These are phyloP conservation scores for Raphidocelis subcapitata DNA, from an alignment of 139 green algal species.

Conservation along the genomic window DNA sequence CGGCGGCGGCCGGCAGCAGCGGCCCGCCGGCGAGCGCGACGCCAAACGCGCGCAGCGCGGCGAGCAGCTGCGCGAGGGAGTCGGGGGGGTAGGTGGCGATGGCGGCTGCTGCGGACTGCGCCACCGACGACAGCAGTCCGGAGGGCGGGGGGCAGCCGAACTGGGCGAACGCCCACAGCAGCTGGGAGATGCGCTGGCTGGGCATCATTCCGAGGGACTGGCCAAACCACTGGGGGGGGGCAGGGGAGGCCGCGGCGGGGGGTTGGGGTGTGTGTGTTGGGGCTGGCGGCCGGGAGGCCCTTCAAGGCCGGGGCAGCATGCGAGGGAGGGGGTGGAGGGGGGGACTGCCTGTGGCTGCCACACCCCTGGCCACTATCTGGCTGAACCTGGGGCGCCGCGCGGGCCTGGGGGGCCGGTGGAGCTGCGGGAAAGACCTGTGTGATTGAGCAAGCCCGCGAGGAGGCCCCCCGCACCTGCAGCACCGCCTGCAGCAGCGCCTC, in stretches of 20 bases:
- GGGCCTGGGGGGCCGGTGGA: no score
- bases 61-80: conserved; percentile 1
- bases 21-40: not conserved
- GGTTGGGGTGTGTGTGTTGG: no score
- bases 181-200: conserved; percentile 2
- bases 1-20: conserved; percentile 13
- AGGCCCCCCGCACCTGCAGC: conserved; percentile 3
- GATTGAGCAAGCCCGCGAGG: no score
- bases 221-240: no score
- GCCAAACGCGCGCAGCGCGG: not conserved
- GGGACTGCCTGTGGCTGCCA: no score
- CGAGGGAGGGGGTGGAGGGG: no score
- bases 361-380: no score
- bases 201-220: not conserved
- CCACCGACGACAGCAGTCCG: conserved; percentile 2
- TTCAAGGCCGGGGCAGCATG: no score
- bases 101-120: not conserved
- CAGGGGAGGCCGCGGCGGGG: no score
- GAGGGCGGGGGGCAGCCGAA: conserved; percentile 12
- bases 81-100: conserved; percentile 4
- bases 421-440: no score
- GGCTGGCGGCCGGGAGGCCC: no score
- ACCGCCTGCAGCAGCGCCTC: conserved; percentile 12
- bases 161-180: conserved; percentile 19
- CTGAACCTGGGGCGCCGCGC: no score